Evolutionary conservation across 1,284 basidiomycete species (phyloP), one percentile per base, ranked within the genome.

Genomic region (Tylopilus orsonianus): DNA sequence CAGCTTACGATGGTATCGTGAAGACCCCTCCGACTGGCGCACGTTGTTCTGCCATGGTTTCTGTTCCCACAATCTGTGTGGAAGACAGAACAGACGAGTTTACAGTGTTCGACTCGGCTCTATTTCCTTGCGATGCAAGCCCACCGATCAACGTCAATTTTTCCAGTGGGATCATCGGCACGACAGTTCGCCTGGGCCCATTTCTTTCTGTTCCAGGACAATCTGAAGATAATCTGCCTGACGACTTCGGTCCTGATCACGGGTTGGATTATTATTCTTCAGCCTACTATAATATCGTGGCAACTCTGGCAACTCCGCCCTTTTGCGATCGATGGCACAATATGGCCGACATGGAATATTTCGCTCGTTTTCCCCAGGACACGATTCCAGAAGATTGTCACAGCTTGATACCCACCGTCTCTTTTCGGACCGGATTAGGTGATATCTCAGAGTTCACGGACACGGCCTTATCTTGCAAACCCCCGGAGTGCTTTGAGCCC

Each of bases 41-140:
- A n/a, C n/a, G 26, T 39, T 40, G 56, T 42, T 48, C 58, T 27
- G 51, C 37, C 9, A 65, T 51, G 12, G 1, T 49, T 27, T 52
- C 40, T 7, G 13, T 51, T 9, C 60, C 51, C 6, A 45, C 58
- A 7, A 61, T 65, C n/a, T 48, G 19, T 27, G 58, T 65, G 32
- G 62, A 61, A 45, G 49, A 56, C 10, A 60, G 62, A 49, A 37
- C 42, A 0, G 14, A 19, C 2, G 42, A 44, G 10, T 14, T 32
- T 20, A 46, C 50, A 1, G 14, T 4, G 18, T 35, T 44, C 13
- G 50, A 37, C 3, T 32, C 46, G 14, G n/a, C n/a, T n/a, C n/a
- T n/a, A n/a, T n/a, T n/a, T n/a, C n/a, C n/a, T n/a, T n/a, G n/a
- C n/a, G n/a, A n/a, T n/a, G n/a, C n/a, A n/a, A n/a, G n/a, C n/a